phyloP scores from a whole-genome alignment of 1,139 yeast species.

The Meyerozyma sp. region DNA sequence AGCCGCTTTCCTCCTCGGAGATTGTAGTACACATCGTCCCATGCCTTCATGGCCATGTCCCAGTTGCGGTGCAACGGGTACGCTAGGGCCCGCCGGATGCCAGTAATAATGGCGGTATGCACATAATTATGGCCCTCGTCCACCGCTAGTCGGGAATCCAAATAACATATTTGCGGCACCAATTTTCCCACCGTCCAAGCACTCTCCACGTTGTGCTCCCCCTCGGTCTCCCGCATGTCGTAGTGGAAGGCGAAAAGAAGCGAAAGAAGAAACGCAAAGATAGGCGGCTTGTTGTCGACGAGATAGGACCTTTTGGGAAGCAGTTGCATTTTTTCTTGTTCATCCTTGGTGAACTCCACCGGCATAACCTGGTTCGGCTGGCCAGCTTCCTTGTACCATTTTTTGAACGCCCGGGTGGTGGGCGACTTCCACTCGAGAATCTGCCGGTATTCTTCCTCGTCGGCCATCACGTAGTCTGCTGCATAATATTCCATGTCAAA shows the following conservation, averaged over 20 bases:
- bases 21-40: conserved; percentile 70
- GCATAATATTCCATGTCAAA: conserved; percentile 89
- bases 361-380: conserved; percentile 26
- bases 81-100: conserved; percentile 66
- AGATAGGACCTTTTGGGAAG: conserved; percentile 63
- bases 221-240: conserved; percentile 70
- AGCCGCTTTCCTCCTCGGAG: conserved; percentile 66
- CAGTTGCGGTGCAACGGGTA: conserved; percentile 79
- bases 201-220: conserved; percentile 79
- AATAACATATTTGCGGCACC: conserved; percentile 66
- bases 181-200: conserved; percentile 92
- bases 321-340: conserved; percentile 60
- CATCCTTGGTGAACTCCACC: conserved; percentile 52
- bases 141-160: conserved; percentile 54
- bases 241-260: conserved; percentile 68
- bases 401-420: conserved; percentile 32
- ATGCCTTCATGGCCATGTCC: conserved; percentile 51
- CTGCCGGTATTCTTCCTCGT: conserved; percentile 49
- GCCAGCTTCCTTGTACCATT: conserved; percentile 40
- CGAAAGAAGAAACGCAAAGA: conserved; percentile 58
- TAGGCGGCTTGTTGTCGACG: conserved; percentile 38
- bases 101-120: conserved; percentile 50
- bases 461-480: conserved; percentile 67
- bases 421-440: conserved; percentile 59
- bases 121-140: conserved; percentile 29